A percentile compares a stretch with the other conserved stretches of the same genome.
Evolutionary conservation across 192 early-diverging fungal genomes (phyloP).

Genomic region (Geosiphon pyriformis): DNA sequence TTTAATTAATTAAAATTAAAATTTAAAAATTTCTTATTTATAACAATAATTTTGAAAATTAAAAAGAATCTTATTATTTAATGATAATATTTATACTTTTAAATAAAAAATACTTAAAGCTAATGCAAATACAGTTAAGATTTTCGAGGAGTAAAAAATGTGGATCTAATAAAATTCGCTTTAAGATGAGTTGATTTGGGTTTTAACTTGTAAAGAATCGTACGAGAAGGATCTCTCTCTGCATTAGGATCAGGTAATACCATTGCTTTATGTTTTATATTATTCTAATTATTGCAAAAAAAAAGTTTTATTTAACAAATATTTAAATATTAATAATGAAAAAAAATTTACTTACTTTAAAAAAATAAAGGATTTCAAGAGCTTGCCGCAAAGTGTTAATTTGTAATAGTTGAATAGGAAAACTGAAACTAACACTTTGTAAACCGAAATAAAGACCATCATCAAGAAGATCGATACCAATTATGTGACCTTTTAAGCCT

Average conservation of each 20-base stretch:
- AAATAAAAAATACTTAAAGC: too few relatives aligned
- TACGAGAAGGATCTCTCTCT: slow-evolving; percentile 1
- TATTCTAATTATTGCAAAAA: slow-evolving; percentile 7
- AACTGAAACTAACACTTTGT: background rate
- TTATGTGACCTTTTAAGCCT: slow-evolving; percentile 3
- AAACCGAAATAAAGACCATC: slow-evolving; percentile 7
- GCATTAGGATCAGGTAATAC: background rate
- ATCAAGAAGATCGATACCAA: background rate
- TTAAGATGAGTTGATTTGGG: slow-evolving; percentile 11
- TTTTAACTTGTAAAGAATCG: background rate
- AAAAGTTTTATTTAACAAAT: background rate
- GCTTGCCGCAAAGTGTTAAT: background rate
- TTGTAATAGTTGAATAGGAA: background rate
- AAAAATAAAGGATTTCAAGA: slow-evolving; percentile 1
- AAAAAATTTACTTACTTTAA: background rate
- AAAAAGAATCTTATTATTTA: too few relatives aligned
- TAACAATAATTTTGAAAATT: too few relatives aligned
- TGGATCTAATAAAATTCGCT: slow-evolving; percentile 3
- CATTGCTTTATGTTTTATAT: slow-evolving; percentile 1
- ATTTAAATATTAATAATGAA: slow-evolving; percentile 3
- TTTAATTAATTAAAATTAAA: too few relatives aligned
- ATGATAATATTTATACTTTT: too few relatives aligned
- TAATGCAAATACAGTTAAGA: too few relatives aligned
- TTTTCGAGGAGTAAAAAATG: slow-evolving; percentile 16
- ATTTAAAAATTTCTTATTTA: too few relatives aligned